Evolutionary conservation across 2,329 filamentous ascomycete genomes (phyloP).

Genomic region (Alternaria incomplexa): DNA sequence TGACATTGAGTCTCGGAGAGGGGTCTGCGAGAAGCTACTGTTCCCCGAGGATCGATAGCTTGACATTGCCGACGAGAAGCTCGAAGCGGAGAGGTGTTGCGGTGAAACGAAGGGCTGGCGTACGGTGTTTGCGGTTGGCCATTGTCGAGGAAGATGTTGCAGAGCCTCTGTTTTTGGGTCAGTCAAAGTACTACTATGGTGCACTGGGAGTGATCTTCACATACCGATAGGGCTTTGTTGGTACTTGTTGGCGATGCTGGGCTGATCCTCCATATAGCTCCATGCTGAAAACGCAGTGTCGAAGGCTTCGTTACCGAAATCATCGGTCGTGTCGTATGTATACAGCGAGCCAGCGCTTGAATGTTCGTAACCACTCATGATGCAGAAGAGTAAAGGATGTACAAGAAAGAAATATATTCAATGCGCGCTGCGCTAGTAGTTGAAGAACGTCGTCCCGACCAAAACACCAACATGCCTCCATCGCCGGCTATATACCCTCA

Average conservation of each 20-base stretch:
- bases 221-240: background rate
- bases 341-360: slow-evolving; percentile 20
- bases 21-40: slow-evolving; percentile 26
- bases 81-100: slow-evolving; percentile 25
- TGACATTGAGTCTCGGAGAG: slow-evolving; percentile 25
- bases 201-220: background rate
- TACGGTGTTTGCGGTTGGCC: slow-evolving; percentile 7
- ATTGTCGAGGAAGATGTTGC: slow-evolving; percentile 8
- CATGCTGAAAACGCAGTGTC: background rate
- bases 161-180: slow-evolving; percentile 10
- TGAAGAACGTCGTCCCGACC: background rate
- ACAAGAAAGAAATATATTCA: background rate
- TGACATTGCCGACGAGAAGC: slow-evolving; percentile 25
- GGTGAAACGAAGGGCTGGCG: slow-evolving; percentile 13
- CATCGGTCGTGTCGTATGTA: background rate
- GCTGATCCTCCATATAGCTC: background rate
- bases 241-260: background rate
- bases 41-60: slow-evolving; percentile 21
- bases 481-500: background rate
- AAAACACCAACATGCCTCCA: background rate
- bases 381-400: background rate
- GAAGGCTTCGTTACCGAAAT: background rate
- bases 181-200: background rate
- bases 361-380: slow-evolving; percentile 12
- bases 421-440: background rate